phyloP scores from a whole-genome alignment of 257 asterid genomes.

The Penstemon barbatus region DNA sequence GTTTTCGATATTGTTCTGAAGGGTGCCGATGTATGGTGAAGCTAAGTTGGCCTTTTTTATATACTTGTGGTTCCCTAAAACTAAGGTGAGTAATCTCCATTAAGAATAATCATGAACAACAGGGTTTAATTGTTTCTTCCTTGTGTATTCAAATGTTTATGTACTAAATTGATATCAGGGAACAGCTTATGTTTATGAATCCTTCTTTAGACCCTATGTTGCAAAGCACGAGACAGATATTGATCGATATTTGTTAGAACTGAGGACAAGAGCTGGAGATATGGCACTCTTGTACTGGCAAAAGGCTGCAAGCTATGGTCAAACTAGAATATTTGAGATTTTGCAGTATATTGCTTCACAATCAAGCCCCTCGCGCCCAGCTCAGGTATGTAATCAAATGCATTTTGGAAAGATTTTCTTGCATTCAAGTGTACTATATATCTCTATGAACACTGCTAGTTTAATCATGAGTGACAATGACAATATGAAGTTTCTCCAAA shows the following conservation, averaged over 20 bases:
- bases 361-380: constrained; percentile 55
- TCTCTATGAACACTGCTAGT: no score
- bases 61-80: constrained; percentile 94
- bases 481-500: no score
- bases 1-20: constrained; percentile 32
- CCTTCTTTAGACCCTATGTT: constrained; percentile 84
- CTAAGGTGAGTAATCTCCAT: constrained; percentile 57
- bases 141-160: constrained; percentile 14
- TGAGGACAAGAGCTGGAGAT: constrained; percentile 85
- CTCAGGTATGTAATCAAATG: constrained; percentile 53
- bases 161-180: constrained; percentile 60
- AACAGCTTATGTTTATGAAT: constrained; percentile 81
- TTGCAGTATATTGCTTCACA: constrained; percentile 85
- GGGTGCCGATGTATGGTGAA: constrained; percentile 98
- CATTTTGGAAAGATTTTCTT: no score
- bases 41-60: constrained; percentile 94
- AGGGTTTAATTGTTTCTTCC: neutral
- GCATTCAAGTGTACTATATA: no score
- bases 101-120: neutral
- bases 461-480: no score
- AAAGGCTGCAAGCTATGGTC: constrained; percentile 65
- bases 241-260: constrained; percentile 77
- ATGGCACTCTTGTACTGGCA: constrained; percentile 60
- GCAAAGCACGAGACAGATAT: constrained; percentile 87
- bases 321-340: constrained; percentile 80